Conservation (phyloP, 2,329 filamentous ascomycete species). For the Alternaria dauci region DNA sequence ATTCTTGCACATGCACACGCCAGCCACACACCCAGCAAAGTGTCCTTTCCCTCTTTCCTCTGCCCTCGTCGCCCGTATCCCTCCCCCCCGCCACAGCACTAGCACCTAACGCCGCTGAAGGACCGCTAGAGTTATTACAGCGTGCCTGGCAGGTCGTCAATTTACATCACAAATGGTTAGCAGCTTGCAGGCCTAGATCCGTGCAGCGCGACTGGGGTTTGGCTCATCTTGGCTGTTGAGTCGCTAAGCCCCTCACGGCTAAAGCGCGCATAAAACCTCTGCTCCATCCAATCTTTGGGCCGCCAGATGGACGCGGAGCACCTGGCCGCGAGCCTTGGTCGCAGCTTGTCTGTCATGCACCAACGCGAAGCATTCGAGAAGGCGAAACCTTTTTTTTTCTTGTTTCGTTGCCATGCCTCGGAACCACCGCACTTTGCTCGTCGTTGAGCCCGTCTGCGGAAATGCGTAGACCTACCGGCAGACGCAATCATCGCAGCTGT, state of each 20-base stretch:
- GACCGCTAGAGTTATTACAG: slow-evolving; percentile 16
- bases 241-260: slow-evolving; percentile 16
- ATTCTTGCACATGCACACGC: not conserved
- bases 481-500: not conserved
- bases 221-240: slow-evolving; percentile 29
- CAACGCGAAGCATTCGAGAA: slow-evolving; percentile 17
- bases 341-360: slow-evolving; percentile 28
- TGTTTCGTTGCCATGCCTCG: slow-evolving; percentile 5
- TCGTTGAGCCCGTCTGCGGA: slow-evolving; percentile 2
- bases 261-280: slow-evolving; percentile 16
- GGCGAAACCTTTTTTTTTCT: slow-evolving; percentile 14
- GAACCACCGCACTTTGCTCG: not conserved
- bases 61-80: not conserved
- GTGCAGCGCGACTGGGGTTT: slow-evolving; percentile 20
- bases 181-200: slow-evolving; percentile 21
- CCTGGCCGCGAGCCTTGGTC: slow-evolving; percentile 30
- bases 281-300: slow-evolving; percentile 8
- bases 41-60: not conserved
- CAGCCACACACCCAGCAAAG: too few species aligned
- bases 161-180: slow-evolving; percentile 19
- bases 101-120: slow-evolving; percentile 23
- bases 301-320: slow-evolving; percentile 23
- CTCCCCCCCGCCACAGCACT: not conserved
- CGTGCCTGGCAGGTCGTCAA: slow-evolving; percentile 24
- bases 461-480: not conserved